A percentile compares a stretch with the other conserved stretches of the same genome.
These are phyloP conservation scores for Leccinum imitatum DNA, from an alignment of 768 basidiomycete genomes.

Conservation along the genomic window DNA sequence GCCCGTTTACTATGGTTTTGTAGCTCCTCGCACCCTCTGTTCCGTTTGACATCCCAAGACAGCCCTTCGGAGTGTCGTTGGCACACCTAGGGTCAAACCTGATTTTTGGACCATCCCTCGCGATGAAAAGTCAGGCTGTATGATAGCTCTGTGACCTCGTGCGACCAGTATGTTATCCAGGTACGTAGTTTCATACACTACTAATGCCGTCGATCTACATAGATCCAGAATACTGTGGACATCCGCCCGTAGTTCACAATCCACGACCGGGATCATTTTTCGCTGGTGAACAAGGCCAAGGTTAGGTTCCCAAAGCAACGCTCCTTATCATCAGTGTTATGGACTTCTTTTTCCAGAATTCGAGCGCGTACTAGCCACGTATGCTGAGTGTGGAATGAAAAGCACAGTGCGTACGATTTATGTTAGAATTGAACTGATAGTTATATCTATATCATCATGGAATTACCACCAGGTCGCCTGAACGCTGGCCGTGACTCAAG, in stretches of 20 bases:
- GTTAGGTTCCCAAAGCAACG: constrained; percentile 61
- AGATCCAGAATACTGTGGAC: constrained; percentile 84
- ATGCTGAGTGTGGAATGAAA: constrained; percentile 64
- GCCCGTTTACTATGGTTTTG: neutral
- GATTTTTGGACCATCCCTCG: constrained; percentile 78
- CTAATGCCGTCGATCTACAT: neutral
- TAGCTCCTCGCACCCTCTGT: constrained; percentile 70
- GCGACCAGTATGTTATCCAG: constrained; percentile 58
- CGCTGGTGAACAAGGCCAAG: constrained; percentile 70
- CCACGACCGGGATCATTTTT: constrained; percentile 81
- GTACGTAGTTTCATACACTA: neutral
- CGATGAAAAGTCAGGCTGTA: constrained; percentile 80
- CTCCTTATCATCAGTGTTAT: constrained; percentile 74
- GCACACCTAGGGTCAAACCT: constrained; percentile 85
- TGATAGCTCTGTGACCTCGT: constrained; percentile 91
- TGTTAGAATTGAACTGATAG: neutral
- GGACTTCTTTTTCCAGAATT: constrained; percentile 81
- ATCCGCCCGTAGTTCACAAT: constrained; percentile 95
- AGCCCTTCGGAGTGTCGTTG: constrained; percentile 61
- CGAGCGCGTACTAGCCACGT: constrained; percentile 85
- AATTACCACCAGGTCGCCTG: constrained; percentile 3
- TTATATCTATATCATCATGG: neutral
- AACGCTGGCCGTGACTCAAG: constrained; percentile 12
- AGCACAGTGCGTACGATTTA: constrained; percentile 37
- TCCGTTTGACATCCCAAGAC: constrained; percentile 54